Evolutionary conservation across 176 grass and related monocot genomes (phyloP), one percentile per base, ranked within the genome.

Genomic region (Avena atlantica): DNA sequence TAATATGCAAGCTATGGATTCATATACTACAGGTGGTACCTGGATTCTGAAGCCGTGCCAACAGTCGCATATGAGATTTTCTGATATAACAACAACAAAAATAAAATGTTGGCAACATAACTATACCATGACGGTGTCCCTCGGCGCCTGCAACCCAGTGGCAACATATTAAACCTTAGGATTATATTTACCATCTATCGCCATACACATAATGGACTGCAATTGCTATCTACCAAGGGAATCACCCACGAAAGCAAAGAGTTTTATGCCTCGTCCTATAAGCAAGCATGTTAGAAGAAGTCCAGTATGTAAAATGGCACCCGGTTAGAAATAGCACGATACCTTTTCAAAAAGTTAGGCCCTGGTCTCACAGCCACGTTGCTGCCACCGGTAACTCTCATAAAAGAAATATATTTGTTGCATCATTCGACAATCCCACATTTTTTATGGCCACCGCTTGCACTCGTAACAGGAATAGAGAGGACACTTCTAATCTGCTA

Each of bases 181-280:
- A 2, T 31, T 92, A 52, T 83, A 71, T 91, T 89, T 87, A 66
- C 96, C 96, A 84, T 91, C 90, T 16, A 86, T 88, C 60, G 88
- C 86, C 87, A 98, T 95, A 88, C 96, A 98, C 86, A 98, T 93
- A 17, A 98, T 86, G 63, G 96, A 98, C 56, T 95, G 91, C 84
- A 98, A 98, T 72, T 98, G 96, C 68, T 98, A 90, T 81, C 93
- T 95, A 12, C 96, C 96, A 45, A 98, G 92, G 55, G 96, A 98
- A 90, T 98, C 96, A 34, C 96, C 96, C 20, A 98, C 86, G 76
- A 93, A 92, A 81, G 96, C 96, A 34, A 89, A 98, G 89, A 31
- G 96, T 95, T 78, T 91, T 95, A 67, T 98, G 75, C 52, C 76
- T 83, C 96, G 95, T 88, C 86, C 93, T 95, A 84, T 70, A 86